Base-by-base conservation (phyloP, 164 flowering plant species). In the Euptelea pleiosperma region DNA sequence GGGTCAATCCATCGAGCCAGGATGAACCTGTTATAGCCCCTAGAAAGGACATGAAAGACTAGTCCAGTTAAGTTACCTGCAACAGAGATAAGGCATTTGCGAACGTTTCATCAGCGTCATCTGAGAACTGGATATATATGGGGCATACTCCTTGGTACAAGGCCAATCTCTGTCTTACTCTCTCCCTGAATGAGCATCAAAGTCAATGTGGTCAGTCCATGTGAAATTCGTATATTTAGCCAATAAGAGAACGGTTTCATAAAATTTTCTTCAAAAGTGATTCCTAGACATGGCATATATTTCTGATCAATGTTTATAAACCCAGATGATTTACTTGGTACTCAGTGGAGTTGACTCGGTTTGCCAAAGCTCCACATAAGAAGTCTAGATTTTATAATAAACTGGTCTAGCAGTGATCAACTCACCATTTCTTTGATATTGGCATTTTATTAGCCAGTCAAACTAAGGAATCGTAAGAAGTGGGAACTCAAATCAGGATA, bases 141-240 rank as follows among this genome's bases (percentile, higher is more conserved):
- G 99, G 96, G 57, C 87, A 82, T 24, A 91, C 87, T 12, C 99
- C 99, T 62, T 94, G 96, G 70, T 91, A 94, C 39, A 82, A 65
- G 39, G 96, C 95, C 79, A 94, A 62, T 62, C 99, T 82, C 67
- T 94, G 97, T 58, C 82, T 83, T 49, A 87, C 77, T 66, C 86
- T 85, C 69, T 94, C 84, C 58, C 99, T 94, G 81, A 75, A 75
- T 37, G 22, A 24, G 46, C 58, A 70, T 33, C 53, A 72, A 9
- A 31, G 21, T 21, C 26, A 15, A 45, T 1, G 53, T 16, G 21
- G 24, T 62, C 48, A 63, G 36, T 54, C 35, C 37, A 26, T 55
- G 34, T 18, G 21, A 30, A 39, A 40, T 18, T 22, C 2, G 35
- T 11, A 45, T 26, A 59, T 2, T 33, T 3, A 19, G 19, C 35